Evolutionary conservation across 768 basidiomycete genomes (phyloP), one percentile per base, ranked within the genome.

Genomic region (Jaapia argillacea): DNA sequence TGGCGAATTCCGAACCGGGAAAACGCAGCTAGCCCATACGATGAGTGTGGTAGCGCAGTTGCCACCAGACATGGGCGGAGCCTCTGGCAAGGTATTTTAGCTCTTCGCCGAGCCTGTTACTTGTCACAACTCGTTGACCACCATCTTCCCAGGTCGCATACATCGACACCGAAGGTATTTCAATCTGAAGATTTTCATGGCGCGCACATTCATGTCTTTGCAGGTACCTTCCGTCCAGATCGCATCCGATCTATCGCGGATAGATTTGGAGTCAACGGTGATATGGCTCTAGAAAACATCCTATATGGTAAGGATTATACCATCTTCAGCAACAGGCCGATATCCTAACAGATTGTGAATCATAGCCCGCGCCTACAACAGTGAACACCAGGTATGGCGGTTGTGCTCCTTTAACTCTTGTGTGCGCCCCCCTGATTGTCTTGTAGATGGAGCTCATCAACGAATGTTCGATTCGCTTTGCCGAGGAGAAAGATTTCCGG

Each of bases 1-100:
- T 55, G 93, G 94, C 36, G 93, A 98, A 62, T 97, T 86, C 61
- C 77, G 93, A 24, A 97, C 94, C 0, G 93, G 93, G 24, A 93
- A 94, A 64, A 96, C 93, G 4, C 94, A 98, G 58, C 69, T 94
- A 40, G 90, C 89, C 21, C 94, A 96, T 62, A 98, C 93, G 10
- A 85, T 96, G 74, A 89, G 87, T 53, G 88, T 98, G 5, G 68
- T 92, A 4, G 64, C 89, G 3, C 93, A 98, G 56, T 74, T 97
- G 36, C 93, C 93, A 23, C 68, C 77, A 2, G 91, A 94, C 40
- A 72, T 92, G 54, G 92, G 91, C 4, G 93, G 93, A 5, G 93
- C 88, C 1, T 74, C 84, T 12, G 93, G 93, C 33, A 94, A 89
- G 71, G 86, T 81, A 42, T 45, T 45, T 44, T 46, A 37, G 22